Conservation (phyloP, 2,329 filamentous ascomycete genomes). For the Rasamsonia emersonii region DNA sequence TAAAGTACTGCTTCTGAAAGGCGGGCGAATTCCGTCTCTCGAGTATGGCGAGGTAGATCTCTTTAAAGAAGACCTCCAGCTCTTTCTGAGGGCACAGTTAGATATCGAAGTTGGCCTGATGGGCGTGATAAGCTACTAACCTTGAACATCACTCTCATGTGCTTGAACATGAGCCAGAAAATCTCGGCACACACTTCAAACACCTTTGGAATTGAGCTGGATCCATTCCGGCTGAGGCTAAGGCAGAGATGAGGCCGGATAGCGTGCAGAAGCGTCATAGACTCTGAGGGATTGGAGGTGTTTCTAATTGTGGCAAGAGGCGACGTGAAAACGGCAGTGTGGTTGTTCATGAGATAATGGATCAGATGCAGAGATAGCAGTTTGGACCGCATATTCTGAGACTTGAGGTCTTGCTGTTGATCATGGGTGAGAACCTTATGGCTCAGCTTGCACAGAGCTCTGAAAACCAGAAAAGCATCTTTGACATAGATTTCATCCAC, state of each 20-base stretch:
- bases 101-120: not conserved
- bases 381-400: constrained; percentile 95
- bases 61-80: constrained; percentile 94
- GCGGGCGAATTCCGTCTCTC: constrained; percentile 78
- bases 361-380: constrained; percentile 91
- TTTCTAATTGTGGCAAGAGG: constrained; percentile 87
- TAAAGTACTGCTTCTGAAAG: constrained; percentile 87
- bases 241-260: constrained; percentile 96
- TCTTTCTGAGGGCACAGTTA: constrained; percentile 58
- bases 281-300: constrained; percentile 72
- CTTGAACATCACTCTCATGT: constrained; percentile 90
- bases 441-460: constrained; percentile 94
- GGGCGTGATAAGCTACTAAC: constrained; percentile 34
- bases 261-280: constrained; percentile 85
- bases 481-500: constrained; percentile 96
- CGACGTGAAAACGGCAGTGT: constrained; percentile 82
- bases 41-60: constrained; percentile 88
- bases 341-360: constrained; percentile 89
- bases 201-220: constrained; percentile 81
- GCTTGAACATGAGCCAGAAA: constrained; percentile 94
- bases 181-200: constrained; percentile 97
- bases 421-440: constrained; percentile 85
- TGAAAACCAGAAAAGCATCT: constrained; percentile 93
- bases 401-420: constrained; percentile 84
- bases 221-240: constrained; percentile 87